Percentiles rank a stretch among this genome's conserved stretches.
These are phyloP conservation scores for Colletotrichum limetticola DNA, from an alignment of 2,329 filamentous ascomycete species.

Conservation along the genomic window DNA sequence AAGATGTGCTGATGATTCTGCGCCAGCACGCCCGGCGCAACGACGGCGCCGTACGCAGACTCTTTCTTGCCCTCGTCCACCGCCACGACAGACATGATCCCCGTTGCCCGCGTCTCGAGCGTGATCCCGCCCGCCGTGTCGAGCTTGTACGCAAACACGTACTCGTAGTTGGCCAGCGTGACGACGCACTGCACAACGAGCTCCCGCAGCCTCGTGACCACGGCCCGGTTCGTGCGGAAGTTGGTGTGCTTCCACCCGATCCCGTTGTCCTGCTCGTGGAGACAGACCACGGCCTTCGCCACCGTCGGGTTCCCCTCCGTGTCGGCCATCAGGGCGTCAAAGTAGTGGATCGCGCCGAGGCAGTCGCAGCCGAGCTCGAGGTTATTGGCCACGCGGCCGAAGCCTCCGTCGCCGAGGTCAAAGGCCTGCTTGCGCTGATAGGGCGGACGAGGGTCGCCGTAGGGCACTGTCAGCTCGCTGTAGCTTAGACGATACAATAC, in stretches of 20 bases:
- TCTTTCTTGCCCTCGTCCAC: conserved; percentile 64
- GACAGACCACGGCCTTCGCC: conserved; percentile 70
- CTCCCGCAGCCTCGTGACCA: conserved; percentile 69
- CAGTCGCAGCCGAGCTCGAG: conserved; percentile 77
- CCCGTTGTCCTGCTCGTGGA: conserved; percentile 78
- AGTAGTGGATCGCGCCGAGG: conserved; percentile 73
- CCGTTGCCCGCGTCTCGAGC: conserved; percentile 73
- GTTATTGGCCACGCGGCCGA: conserved; percentile 75
- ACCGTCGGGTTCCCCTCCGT: conserved; percentile 62
- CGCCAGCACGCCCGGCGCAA: conserved; percentile 72
- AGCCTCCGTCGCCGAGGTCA: conserved; percentile 76
- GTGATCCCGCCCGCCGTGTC: conserved; percentile 71
- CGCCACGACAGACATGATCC: conserved; percentile 70
- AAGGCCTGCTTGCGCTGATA: conserved; percentile 79
- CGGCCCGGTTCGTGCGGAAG: conserved; percentile 70
- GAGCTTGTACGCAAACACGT: conserved; percentile 64
- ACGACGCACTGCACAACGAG: conserved; percentile 76
- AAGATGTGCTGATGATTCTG: conserved; percentile 80
- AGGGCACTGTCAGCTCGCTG: conserved; percentile 77
- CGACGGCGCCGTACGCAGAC: conserved; percentile 68
- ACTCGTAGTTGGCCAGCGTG: conserved; percentile 78
- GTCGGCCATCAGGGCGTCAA: conserved; percentile 66
- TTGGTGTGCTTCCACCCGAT: conserved; percentile 80
- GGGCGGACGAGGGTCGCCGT: conserved; percentile 72
- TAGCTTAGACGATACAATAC: conserved; percentile 75